A percentile compares a stretch with the other conserved stretches of the same genome.
phyloP scores from a whole-genome alignment of 2,329 filamentous ascomycete species.

The Fusarium bulbicola region DNA sequence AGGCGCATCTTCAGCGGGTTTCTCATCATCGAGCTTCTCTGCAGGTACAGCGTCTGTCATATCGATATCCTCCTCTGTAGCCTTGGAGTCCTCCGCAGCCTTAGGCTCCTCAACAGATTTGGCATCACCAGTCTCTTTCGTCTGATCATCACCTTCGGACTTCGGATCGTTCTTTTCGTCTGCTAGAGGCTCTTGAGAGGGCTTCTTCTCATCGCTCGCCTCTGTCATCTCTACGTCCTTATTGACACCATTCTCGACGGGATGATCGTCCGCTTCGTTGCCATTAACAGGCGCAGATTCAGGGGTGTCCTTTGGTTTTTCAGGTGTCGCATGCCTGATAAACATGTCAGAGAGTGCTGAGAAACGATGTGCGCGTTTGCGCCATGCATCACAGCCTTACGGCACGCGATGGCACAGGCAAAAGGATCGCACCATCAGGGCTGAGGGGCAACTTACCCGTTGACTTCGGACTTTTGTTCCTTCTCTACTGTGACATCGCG shows the following conservation, averaged over 20 bases:
- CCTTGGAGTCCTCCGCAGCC: neutral
- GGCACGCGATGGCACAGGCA: constrained; percentile 24
- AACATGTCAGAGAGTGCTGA: constrained; percentile 38
- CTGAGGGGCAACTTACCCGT: constrained; percentile 48
- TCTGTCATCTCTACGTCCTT: constrained; percentile 39
- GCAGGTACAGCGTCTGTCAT: constrained; percentile 22
- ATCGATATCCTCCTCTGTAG: constrained; percentile 20
- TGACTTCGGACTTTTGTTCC: constrained; percentile 47
- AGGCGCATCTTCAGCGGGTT: constrained; percentile 6
- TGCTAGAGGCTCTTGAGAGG: neutral
- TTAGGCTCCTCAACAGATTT: constrained; percentile 5
- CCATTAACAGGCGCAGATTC: constrained; percentile 42
- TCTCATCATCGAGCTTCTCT: constrained; percentile 1
- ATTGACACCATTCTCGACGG: constrained; percentile 39
- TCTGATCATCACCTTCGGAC: constrained; percentile 17
- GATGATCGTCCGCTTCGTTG: constrained; percentile 33
- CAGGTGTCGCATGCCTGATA: constrained; percentile 43
- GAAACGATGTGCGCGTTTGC: neutral
- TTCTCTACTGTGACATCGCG: constrained; percentile 41
- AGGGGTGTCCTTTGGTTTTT: constrained; percentile 28
- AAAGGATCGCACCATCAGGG: constrained; percentile 5
- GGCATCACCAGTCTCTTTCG: constrained; percentile 2
- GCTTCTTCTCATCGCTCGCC: constrained; percentile 18
- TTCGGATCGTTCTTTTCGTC: constrained; percentile 24
- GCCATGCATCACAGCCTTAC: neutral